Evolutionary conservation across 1,284 basidiomycete species (phyloP).

Genomic region (Ustilago tritici): DNA sequence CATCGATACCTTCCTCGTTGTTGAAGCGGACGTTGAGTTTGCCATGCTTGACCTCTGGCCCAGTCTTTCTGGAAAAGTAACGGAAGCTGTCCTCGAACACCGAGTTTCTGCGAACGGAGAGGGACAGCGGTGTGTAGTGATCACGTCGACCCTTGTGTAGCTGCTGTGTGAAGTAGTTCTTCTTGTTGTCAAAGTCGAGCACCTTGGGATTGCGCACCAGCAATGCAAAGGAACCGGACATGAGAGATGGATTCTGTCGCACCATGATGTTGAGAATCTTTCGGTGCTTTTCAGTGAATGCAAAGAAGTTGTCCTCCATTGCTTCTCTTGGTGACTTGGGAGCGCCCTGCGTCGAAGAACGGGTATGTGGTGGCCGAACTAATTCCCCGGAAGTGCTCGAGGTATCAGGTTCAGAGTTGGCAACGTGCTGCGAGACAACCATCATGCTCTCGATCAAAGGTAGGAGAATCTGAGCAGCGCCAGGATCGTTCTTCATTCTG

Average conservation of each 20-base stretch:
- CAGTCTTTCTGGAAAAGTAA: slow-evolving; percentile 86
- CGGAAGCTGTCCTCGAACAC: slow-evolving; percentile 99
- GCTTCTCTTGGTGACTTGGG: slow-evolving; percentile 57
- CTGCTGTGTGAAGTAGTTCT: slow-evolving; percentile 97
- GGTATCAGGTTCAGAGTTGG: slow-evolving; percentile 40
- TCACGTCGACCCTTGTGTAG: slow-evolving; percentile 84
- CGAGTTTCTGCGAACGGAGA: slow-evolving; percentile 90
- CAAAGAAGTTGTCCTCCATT: slow-evolving; percentile 85
- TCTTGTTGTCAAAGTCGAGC: slow-evolving; percentile 99
- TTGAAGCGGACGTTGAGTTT: slow-evolving; percentile 97
- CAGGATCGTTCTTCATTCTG: slow-evolving; percentile 62
- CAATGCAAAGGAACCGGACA: slow-evolving; percentile 97
- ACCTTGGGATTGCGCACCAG: slow-evolving; percentile 95
- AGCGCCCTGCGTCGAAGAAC: slow-evolving; percentile 36
- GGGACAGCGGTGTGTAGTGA: slow-evolving; percentile 84
- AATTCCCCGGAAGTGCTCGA: slow-evolving; percentile 26
- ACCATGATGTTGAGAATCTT: slow-evolving; percentile 98
- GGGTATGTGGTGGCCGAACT: slow-evolving; percentile 38
- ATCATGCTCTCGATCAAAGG: slow-evolving; percentile 75
- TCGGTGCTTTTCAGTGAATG: slow-evolving; percentile 92
- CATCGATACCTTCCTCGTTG: slow-evolving; percentile 97
- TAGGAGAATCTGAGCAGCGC: slow-evolving; percentile 65
- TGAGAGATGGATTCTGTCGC: slow-evolving; percentile 94
- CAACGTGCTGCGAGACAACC: slow-evolving; percentile 94
- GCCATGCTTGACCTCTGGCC: slow-evolving; percentile 97